Conservation (phyloP, 2,329 filamentous ascomycete species). For the Cladophialophora chaetospira region DNA sequence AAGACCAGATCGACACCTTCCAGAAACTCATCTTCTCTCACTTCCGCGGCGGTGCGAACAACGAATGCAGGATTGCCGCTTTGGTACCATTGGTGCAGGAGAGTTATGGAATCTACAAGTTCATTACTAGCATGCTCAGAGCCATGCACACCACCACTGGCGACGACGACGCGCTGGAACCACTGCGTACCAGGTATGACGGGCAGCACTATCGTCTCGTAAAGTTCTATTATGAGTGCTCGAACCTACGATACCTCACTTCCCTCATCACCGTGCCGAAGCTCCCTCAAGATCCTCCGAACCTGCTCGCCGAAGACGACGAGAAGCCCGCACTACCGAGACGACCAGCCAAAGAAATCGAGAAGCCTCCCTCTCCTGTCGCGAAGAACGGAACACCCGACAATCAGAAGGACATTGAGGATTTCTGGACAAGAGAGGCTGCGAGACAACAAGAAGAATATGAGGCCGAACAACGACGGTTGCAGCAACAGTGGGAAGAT, state of each 20-base stretch:
- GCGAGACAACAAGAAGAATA: constrained; percentile 91
- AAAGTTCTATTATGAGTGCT: constrained; percentile 99
- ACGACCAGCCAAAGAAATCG: constrained; percentile 69
- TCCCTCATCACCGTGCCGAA: constrained; percentile 96
- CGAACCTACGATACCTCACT: constrained; percentile 93
- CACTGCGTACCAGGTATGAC: constrained; percentile 84
- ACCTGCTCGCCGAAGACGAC: constrained; percentile 81
- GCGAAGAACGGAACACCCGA: constrained; percentile 69
- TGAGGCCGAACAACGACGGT: constrained; percentile 85
- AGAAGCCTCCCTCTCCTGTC: constrained; percentile 68
- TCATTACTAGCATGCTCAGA: constrained; percentile 97
- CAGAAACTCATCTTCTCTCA: constrained; percentile 98
- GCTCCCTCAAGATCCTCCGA: constrained; percentile 90
- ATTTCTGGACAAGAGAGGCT: constrained; percentile 96
- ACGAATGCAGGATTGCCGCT: constrained; percentile 94
- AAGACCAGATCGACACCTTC: constrained; percentile 98
- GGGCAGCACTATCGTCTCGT: constrained; percentile 95
- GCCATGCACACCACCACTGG: constrained; percentile 97
- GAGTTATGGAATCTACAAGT: constrained; percentile 99
- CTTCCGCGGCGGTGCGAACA: constrained; percentile 87
- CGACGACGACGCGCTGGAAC: constrained; percentile 88
- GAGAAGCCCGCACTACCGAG: constrained; percentile 79
- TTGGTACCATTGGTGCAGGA: constrained; percentile 92
- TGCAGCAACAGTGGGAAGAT: constrained; percentile 84
- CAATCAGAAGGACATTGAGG: constrained; percentile 82